Evolutionary conservation across 2,329 filamentous ascomycete species (phyloP).

Genomic region (Colletotrichum phormii): DNA sequence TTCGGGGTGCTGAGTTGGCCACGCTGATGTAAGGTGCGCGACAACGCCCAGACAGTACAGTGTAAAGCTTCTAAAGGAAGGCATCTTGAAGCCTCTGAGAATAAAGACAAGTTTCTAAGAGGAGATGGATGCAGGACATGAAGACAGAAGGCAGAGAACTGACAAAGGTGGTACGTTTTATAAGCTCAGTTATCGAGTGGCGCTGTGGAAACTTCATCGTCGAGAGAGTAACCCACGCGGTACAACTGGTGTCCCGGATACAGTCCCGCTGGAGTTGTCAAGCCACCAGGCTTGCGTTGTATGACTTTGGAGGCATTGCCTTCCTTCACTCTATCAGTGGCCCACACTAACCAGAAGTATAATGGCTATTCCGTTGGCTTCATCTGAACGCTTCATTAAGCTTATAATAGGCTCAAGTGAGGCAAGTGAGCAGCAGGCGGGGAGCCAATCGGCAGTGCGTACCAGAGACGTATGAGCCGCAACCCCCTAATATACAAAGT

Average conservation of each 20-base stretch:
- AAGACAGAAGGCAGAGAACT: not conserved
- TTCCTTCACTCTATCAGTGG: not conserved
- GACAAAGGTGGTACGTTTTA: not conserved
- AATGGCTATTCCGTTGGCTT: constrained; percentile 1
- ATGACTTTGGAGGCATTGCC: not conserved
- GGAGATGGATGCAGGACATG: not conserved
- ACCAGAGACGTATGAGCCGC: not conserved
- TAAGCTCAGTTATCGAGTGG: not conserved
- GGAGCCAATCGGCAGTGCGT: not conserved
- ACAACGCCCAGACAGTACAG: not conserved
- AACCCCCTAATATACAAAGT: not conserved
- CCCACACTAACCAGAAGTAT: not conserved
- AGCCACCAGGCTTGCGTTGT: not conserved
- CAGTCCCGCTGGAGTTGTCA: not conserved
- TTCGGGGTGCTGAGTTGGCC: constrained; percentile 26
- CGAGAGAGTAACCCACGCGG: no score
- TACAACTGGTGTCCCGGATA: not conserved
- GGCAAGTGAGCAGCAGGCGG: constrained; percentile 7
- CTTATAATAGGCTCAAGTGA: constrained; percentile 22
- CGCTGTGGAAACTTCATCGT: not conserved
- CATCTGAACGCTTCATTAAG: not conserved
- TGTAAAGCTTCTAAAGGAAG: constrained; percentile 8
- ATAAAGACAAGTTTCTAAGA: no score
- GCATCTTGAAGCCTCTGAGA: not conserved
- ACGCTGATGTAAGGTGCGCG: constrained; percentile 9